phyloP scores from a whole-genome alignment of 2,329 filamentous ascomycete genomes.

The Emericellopsis cladophorae region DNA sequence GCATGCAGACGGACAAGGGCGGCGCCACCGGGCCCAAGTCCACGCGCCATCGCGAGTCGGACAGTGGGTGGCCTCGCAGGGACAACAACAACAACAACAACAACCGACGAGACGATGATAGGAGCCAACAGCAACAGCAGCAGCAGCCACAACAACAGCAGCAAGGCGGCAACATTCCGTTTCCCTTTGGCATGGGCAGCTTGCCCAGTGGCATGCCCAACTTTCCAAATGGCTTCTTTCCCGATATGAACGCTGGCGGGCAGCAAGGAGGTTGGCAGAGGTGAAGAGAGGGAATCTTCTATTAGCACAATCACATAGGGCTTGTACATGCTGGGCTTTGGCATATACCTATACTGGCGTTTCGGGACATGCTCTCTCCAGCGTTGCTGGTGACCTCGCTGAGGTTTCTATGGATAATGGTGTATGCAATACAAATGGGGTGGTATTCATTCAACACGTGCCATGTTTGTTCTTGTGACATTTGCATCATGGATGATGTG shows the following conservation, averaged over 20 bases:
- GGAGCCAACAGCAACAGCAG: not conserved
- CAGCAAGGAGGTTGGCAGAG: no score
- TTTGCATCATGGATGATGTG: no score
- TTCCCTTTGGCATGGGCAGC: slow-evolving; percentile 26
- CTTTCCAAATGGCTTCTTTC: slow-evolving; percentile 27
- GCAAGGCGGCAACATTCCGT: slow-evolving; percentile 6
- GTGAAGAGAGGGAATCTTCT: no score
- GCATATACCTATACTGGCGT: no score
- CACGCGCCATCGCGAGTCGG: slow-evolving; percentile 31
- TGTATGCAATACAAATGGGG: no score
- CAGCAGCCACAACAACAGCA: not conserved
- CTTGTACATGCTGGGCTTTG: no score
- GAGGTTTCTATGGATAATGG: no score
- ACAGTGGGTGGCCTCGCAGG: slow-evolving; percentile 18
- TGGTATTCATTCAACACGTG: no score
- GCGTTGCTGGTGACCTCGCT: no score
- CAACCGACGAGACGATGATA: not conserved
- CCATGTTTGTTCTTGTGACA: no score
- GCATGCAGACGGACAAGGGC: slow-evolving; percentile 57
- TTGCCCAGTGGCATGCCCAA: slow-evolving; percentile 28
- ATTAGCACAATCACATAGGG: no score
- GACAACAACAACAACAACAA: slow-evolving; percentile 13
- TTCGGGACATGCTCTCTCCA: no score
- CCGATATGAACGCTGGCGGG: slow-evolving; percentile 12
- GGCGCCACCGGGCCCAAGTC: slow-evolving; percentile 54